Evolutionary conservation across 768 basidiomycete species (phyloP), one percentile per base, ranked within the genome.

Genomic region (Termitomyces sp.): DNA sequence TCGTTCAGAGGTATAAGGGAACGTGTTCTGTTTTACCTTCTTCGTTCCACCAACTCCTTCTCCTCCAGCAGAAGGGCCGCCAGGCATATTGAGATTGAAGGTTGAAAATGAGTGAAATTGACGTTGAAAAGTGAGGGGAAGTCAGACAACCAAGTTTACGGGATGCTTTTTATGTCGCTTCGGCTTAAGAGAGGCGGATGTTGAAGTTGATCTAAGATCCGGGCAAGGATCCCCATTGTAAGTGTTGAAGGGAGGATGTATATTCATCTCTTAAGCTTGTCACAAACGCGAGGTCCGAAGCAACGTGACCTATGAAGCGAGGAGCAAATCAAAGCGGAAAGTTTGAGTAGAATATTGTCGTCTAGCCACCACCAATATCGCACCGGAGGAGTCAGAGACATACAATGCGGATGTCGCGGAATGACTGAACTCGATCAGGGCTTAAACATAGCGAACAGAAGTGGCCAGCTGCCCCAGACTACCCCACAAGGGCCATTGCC

Each of bases 1-100:
- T 24, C n/a, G 43, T 21, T 21, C 45, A 8, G 9, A 37, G 22
- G 5, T n/a, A 11, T 11, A 19, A 50, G 10, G 6, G 11, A 7
- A 38, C 17, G 15, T 12, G 15, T 42, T 30, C 49, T 37, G 53
- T 30, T 51, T 34, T 54, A 70, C 73, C 66, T 70, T 74, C 61
- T 70, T 66, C 56, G 68, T 65, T 56, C 65, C 66, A 44, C 67
- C 70, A 55, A 73, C 64, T 34, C 70, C 70, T 38, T 60, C 69
- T 53, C 69, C 68, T 50, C 64, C 68, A 56, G 64, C 64, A 53
- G 35, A 37, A 37, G 75, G 70, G 61, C 75, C 75, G 63, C 73
- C 74, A 56, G 74, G 49, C 61, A 62, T 62, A 19, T 44, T 37
- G 51, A 26, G 38, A 45, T 3, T 17, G 19, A 21, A 1, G 45